Percentiles rank a stretch among this genome's conserved stretches.
Evolutionary conservation across 257 asterid species (phyloP).

Genomic region (Henckelia pumila): DNA sequence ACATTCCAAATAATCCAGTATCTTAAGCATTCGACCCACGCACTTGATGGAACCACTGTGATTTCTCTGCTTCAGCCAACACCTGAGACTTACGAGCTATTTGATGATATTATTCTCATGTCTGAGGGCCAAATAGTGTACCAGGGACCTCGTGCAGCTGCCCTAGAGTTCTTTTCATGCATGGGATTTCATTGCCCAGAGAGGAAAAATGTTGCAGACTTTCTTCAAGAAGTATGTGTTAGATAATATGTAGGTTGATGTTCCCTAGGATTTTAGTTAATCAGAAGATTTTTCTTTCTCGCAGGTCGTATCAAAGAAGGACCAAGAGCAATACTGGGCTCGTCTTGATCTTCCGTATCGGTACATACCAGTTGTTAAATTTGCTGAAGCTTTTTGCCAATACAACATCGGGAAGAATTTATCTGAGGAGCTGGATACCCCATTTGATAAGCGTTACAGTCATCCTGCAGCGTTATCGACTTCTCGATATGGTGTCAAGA

Average conservation of each 20-base stretch:
- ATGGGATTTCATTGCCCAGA: constrained; percentile 88
- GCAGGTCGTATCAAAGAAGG: constrained; percentile 85
- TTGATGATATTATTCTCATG: constrained; percentile 84
- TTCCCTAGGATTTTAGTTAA: constrained; percentile 12
- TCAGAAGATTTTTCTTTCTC: constrained; percentile 26
- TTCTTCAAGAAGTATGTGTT: constrained; percentile 86
- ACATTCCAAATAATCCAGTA: constrained; percentile 80
- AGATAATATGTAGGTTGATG: constrained; percentile 23
- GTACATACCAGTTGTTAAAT: constrained; percentile 58
- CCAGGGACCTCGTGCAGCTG: constrained; percentile 82
- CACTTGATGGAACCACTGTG: constrained; percentile 77
- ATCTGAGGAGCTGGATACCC: constrained; percentile 53
- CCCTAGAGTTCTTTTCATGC: constrained; percentile 62
- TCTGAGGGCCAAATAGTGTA: constrained; percentile 85
- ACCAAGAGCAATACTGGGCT: constrained; percentile 92
- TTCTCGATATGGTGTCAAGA: constrained; percentile 70
- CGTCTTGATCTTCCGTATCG: constrained; percentile 58
- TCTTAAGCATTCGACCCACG: constrained; percentile 73
- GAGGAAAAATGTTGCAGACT: constrained; percentile 89
- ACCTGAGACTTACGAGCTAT: constrained; percentile 92
- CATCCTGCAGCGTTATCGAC: constrained; percentile 93
- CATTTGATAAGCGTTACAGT: constrained; percentile 77
- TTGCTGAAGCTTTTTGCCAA: constrained; percentile 76
- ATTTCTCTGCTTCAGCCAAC: constrained; percentile 96
- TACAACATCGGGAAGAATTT: constrained; percentile 59